Evolutionary conservation across 2,329 filamentous ascomycete genomes (phyloP), one percentile per base, ranked within the genome.

Genomic region (Cladosporium velox): DNA sequence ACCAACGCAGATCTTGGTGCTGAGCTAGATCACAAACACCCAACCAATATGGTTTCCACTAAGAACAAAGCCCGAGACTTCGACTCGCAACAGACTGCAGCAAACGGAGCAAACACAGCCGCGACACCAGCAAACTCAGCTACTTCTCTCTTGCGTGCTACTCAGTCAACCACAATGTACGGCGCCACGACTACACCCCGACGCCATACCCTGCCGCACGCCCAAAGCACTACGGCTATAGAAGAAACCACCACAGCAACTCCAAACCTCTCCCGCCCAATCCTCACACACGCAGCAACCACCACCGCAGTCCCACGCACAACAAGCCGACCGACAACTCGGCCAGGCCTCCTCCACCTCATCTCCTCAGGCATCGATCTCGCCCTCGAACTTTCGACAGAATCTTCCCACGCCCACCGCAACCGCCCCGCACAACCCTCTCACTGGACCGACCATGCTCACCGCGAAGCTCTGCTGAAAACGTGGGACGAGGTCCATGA

Each of bases 401-500:
- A 59, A n/a, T 69, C 52, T 26, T 44, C 69, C 10, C 41, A 62
- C 15, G 69, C 59, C 38, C 66, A 71, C 41, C 69, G 67, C n/a
- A 68, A 71, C 58, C 67, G 65, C 8, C 73, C 71, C 12, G 28
- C 65, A 3, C 24, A 63, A 2, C 73, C 73, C 2, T 71, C 69
- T 8, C 44, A 73, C 66, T 75, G 72, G 73, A 69, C 68, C 52
- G 69, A 73, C 26, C 59, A 68, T 24, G 62, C 66, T 3, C 72
- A 75, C 62, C 70, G 64, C 15, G 52, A 54, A 11, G 61, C 69
- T n/a, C 65, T 75, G 10, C 52, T 74, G 6, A 54, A 65, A 15
- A 59, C 71, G 41, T 75, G 72, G 72, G 73, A 75, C 30, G 51
- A 51, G 10, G 59, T 72, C 18, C 67, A 65, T 28, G 70, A 71